Evolutionary conservation across 2,329 filamentous ascomycete species (phyloP), one percentile per base, ranked within the genome.

Genomic region (Aspergillus novofumigatus): DNA sequence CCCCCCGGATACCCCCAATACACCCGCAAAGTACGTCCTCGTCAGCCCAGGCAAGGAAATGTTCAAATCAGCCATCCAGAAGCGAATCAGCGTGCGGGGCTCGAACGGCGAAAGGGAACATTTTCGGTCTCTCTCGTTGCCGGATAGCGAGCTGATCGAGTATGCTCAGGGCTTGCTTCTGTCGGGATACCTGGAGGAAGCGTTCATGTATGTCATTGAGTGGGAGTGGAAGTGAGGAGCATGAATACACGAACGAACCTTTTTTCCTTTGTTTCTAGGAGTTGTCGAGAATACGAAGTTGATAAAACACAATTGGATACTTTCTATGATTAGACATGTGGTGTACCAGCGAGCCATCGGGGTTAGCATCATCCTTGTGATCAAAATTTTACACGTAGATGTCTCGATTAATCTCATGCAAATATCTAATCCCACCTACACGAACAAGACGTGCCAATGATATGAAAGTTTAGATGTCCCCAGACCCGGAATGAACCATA

Each of bases 201-300:
- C 61, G 11, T 69, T 71, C 45, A 69, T 71, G 66, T 70, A 71
- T 59, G 67, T 71, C 54, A 53, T 71, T 57, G 68, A 69, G 55
- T 71, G 68, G 68, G 62, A 56, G 44, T 69, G 65, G 63, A 62
- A 59, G 49, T 65, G 29, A 53, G 11, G 7, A 20, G 14, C 9
- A 21, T 3, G 6, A 42, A 8, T 21, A 3, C 41, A 17, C 20
- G 6, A n/a, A 29, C 28, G 28, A 29, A 3, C 17, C 41, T 23
- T 44, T 21, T 44, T 44, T 44, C 41, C 41, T 44, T 44, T 44
- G 41, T 44, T 10, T 10, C 10, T 21, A 29, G 10, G n/a, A 10
- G 8, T 44, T 21, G 20, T 21, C 7, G 41, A 35, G 32, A 17
- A 35, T 17, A 35, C 11, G 32, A 4, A 35, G 11, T 17, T 14